phyloP scores from a whole-genome alignment of 805 yeast genomes.

The Lachancea fermentati region DNA sequence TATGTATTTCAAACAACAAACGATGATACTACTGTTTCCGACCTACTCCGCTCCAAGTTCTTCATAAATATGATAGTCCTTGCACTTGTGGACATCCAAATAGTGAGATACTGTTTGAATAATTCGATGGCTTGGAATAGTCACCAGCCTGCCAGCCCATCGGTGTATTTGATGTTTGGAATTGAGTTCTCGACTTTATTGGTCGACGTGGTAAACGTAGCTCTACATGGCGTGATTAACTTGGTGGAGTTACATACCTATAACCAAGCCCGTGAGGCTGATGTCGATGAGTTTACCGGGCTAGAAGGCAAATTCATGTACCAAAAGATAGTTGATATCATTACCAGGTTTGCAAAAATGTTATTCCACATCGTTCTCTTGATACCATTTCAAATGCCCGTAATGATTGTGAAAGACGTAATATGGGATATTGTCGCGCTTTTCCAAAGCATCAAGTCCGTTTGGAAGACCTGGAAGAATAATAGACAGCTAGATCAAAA shows the following conservation, averaged over 20 bases:
- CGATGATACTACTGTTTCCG: conserved; percentile 29
- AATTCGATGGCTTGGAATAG: conserved; percentile 34
- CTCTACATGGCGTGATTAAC: conserved; percentile 30
- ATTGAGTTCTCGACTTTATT: conserved; percentile 67
- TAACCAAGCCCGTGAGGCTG: conserved; percentile 6
- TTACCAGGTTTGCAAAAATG: conserved; percentile 44
- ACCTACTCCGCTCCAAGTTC: conserved; percentile 35
- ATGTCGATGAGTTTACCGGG: conserved; percentile 41
- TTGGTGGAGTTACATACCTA: conserved; percentile 43
- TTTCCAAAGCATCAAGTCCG: conserved; percentile 33
- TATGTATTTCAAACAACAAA: conserved; percentile 41
- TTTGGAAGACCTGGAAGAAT: conserved; percentile 39
- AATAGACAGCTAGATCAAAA: conserved; percentile 58
- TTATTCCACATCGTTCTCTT: conserved; percentile 42
- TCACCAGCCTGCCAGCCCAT: conserved; percentile 35
- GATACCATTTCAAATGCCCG: conserved; percentile 40
- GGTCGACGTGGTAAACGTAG: conserved; percentile 40
- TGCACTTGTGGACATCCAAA: conserved; percentile 43
- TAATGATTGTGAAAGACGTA: conserved; percentile 46
- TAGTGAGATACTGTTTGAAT: conserved; percentile 52
- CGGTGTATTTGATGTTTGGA: conserved; percentile 61
- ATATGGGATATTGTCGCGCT: conserved; percentile 33
- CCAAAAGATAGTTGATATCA: conserved; percentile 51
- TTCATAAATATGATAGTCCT: conserved; percentile 42
- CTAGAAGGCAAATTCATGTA: conserved; percentile 70